Evolutionary conservation across 768 basidiomycete genomes (phyloP).

Genomic region (Lactifluus echinatus): DNA sequence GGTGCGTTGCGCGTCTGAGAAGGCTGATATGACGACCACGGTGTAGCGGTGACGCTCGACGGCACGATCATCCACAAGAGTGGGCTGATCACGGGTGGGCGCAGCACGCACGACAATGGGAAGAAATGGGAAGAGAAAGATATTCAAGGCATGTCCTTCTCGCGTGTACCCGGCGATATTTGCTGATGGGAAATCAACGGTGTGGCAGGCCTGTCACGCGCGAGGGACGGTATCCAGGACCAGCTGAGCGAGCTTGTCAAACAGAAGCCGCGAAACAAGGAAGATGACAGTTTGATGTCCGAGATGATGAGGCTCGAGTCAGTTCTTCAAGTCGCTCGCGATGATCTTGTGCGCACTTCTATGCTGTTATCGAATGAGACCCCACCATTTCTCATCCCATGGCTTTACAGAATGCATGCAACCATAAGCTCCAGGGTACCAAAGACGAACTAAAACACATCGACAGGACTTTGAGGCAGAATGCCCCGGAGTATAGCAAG

Average conservation of each 20-base stretch:
- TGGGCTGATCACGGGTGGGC: slow-evolving; percentile 93
- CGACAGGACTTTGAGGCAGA: slow-evolving; percentile 57
- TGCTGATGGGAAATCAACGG: background rate
- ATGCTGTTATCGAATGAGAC: too few species aligned
- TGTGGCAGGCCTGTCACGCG: slow-evolving; percentile 42
- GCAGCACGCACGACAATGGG: slow-evolving; percentile 60
- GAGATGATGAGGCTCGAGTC: slow-evolving; percentile 78
- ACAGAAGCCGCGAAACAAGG: slow-evolving; percentile 73
- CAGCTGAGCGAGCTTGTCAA: slow-evolving; percentile 81
- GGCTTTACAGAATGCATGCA: slow-evolving; percentile 57
- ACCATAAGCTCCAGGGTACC: slow-evolving; percentile 64
- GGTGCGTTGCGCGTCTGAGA: background rate
- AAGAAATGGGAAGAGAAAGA: slow-evolving; percentile 96
- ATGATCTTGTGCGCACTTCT: slow-evolving; percentile 56
- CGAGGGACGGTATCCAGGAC: slow-evolving; percentile 58
- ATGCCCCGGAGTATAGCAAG: slow-evolving; percentile 63
- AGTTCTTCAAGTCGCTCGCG: slow-evolving; percentile 60
- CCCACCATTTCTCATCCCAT: background rate
- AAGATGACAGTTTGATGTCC: slow-evolving; percentile 68
- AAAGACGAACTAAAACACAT: slow-evolving; percentile 80
- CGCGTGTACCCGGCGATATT: background rate
- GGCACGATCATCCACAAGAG: slow-evolving; percentile 97
- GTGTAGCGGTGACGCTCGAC: slow-evolving; percentile 85
- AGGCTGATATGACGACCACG: background rate
- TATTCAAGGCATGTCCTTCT: slow-evolving; percentile 54